Conservation (phyloP, 495 filamentous ascomycete genomes). For the Aspergillus incahuasiensis region DNA sequence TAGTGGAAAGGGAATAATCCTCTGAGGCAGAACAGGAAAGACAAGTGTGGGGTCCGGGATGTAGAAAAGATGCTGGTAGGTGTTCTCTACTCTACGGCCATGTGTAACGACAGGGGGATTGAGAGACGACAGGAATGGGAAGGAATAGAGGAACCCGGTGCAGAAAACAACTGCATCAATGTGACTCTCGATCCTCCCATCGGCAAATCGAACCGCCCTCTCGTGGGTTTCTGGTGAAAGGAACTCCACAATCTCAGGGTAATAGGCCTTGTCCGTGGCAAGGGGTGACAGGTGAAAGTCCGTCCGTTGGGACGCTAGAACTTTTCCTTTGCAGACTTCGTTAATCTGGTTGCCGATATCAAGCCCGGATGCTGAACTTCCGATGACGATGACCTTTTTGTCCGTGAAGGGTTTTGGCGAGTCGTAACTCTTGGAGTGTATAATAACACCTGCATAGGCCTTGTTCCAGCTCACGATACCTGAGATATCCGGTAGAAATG, state of each 20-base stretch:
- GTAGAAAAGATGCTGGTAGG: constrained; percentile 78
- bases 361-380: constrained; percentile 71
- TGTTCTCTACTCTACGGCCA: constrained; percentile 61
- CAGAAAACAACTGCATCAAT: constrained; percentile 57
- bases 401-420: constrained; percentile 50
- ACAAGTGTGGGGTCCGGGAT: constrained; percentile 70
- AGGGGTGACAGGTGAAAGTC: constrained; percentile 32
- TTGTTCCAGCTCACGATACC: constrained; percentile 55
- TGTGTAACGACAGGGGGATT: constrained; percentile 56
- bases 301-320: constrained; percentile 50
- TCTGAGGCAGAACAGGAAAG: constrained; percentile 69
- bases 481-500: constrained; percentile 61
- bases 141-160: constrained; percentile 56
- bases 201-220: constrained; percentile 49
- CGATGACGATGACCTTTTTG: constrained; percentile 72
- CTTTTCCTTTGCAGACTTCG: constrained; percentile 40
- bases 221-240: constrained; percentile 32
- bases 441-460: constrained; percentile 58
- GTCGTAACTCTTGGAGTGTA: constrained; percentile 80
- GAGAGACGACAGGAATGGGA: constrained; percentile 53
- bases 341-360: constrained; percentile 78
- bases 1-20: constrained; percentile 78
- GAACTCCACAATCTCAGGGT: constrained; percentile 58
- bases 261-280: constrained; percentile 41
- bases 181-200: constrained; percentile 44